These are phyloP conservation scores for Salix caprea DNA, from an alignment of 345 rosid species.

Conservation along the genomic window DNA sequence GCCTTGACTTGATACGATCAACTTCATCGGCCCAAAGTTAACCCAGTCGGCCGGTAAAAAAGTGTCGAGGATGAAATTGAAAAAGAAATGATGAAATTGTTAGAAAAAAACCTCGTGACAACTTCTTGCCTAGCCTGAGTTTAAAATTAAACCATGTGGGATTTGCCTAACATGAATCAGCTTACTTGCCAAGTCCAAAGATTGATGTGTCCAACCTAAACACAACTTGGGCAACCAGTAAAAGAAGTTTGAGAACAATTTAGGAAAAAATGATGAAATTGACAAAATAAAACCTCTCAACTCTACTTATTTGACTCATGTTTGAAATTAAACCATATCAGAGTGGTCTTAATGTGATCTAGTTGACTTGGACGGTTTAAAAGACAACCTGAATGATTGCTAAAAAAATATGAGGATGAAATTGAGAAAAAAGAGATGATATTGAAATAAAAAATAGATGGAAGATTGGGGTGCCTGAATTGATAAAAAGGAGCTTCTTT, in stretches of 20 bases:
- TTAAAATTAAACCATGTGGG: background rate
- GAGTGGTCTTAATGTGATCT: background rate
- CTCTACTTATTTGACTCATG: background rate
- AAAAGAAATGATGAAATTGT: background rate
- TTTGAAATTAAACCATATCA: too few relatives aligned
- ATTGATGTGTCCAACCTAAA: background rate
- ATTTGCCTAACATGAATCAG: background rate
- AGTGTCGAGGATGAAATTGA: background rate
- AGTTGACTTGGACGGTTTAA: background rate
- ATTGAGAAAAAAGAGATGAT: background rate
- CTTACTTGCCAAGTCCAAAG: background rate
- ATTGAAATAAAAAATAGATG: too few relatives aligned
- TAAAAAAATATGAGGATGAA: background rate
- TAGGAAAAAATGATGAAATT: background rate
- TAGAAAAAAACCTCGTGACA: background rate
- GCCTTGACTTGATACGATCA: background rate
- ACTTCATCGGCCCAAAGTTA: background rate
- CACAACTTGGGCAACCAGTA: background rate
- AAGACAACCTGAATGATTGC: background rate
- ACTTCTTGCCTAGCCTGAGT: background rate
- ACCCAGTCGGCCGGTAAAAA: background rate
- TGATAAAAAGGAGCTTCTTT: background rate
- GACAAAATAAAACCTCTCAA: background rate
- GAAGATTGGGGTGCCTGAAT: too few relatives aligned
- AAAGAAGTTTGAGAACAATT: background rate